Evolutionary conservation across 805 yeast genomes (phyloP).

Genomic region (Kazachstania taianensis): DNA sequence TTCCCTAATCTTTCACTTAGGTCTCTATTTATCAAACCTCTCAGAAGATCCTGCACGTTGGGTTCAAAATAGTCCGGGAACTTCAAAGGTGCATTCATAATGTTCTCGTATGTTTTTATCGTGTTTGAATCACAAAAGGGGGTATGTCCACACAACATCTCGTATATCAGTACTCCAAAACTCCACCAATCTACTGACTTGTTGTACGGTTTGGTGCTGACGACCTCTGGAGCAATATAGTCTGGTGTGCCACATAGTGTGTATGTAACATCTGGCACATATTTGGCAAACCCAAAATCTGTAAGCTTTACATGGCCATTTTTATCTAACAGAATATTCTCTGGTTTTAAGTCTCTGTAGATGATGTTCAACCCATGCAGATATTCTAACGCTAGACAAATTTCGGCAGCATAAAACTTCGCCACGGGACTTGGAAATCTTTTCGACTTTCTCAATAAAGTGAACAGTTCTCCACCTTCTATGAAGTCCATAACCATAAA

Average conservation of each 20-base stretch:
- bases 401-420: constrained; percentile 92
- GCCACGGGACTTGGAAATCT: constrained; percentile 94
- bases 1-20: constrained; percentile 80
- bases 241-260: constrained; percentile 95
- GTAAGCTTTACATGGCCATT: constrained; percentile 88
- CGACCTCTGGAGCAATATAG: constrained; percentile 93
- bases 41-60: constrained; percentile 66
- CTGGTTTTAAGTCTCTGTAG: constrained; percentile 89
- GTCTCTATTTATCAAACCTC: constrained; percentile 70
- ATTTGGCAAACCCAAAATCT: constrained; percentile 93
- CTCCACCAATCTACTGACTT: constrained; percentile 99
- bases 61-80: constrained; percentile 71
- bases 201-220: constrained; percentile 87
- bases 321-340: constrained; percentile 76
- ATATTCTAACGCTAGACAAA: constrained; percentile 73
- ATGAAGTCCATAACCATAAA: constrained; percentile 96
- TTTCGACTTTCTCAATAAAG: constrained; percentile 75
- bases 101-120: constrained; percentile 90
- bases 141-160: constrained; percentile 91
- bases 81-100: constrained; percentile 64
- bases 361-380: constrained; percentile 77
- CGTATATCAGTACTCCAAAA: constrained; percentile 80
- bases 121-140: constrained; percentile 91
- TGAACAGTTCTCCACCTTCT: constrained; percentile 91
- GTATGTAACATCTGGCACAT: constrained; percentile 84